Base-by-base conservation (phyloP, 306 rosid species). In the Prunus mira region DNA sequence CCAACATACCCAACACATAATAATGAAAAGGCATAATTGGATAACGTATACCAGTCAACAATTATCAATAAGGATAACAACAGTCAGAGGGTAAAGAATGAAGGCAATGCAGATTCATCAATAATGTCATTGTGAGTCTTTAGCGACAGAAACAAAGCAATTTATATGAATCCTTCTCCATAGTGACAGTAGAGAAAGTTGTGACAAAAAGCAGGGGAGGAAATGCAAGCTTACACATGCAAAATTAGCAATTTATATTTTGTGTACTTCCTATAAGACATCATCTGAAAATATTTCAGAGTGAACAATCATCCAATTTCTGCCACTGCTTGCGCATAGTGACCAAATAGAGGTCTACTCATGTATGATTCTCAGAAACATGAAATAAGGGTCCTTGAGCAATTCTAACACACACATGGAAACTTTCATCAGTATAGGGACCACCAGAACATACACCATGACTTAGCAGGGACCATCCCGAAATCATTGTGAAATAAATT, bases 391-490 rank as follows among this genome's bases (percentile, higher is more conserved):
- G 10, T 28, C 30, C 13, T 71, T 5, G 11, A 54, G 46, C 43
- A 13, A 71, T 25, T 41, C 14, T 38, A n/a, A 70, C 58, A 56
- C 12, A 9, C 10, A 56, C 28, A 20, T 56, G 25, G 27, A 56
- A 2, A 2, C 27, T 56, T 56, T 56, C 13, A n/a, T n/a, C 25
- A 56, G 62, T 9, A 20, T 56, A 56, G 62, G 62, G 20, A 15
- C 27, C 63, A 18, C 47, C 52, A 49, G 65, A 54, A 34, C 43
- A 34, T 64, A 73, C 57, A 66, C 52, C 18, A 47, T n/a, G 49
- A 28, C 50, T 49, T 45, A 20, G 49, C 74, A 78, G 12, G 73
- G 60, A 17, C 22, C 71, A 58, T 14, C 67, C 43, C 68, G 52
- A 56, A 46, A 68, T 41, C 66, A 63, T 17, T 27, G 69, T n/a